phyloP scores from a whole-genome alignment of 73 alveolate species.

The Paramecium tetraurelia region DNA sequence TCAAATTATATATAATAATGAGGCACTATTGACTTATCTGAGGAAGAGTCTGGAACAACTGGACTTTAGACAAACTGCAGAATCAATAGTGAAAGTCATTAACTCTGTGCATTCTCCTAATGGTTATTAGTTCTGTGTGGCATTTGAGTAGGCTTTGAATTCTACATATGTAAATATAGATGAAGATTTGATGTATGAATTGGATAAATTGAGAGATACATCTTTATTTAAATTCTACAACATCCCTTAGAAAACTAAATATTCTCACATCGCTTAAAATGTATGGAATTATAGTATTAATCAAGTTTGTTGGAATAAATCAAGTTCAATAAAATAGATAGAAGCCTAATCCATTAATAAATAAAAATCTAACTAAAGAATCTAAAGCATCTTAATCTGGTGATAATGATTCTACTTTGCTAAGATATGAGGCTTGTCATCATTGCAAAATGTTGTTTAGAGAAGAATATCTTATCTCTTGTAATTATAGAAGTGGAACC shows the following conservation, averaged over 20 bases:
- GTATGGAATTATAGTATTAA: background rate
- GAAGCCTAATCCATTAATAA: slow-evolving; percentile 24
- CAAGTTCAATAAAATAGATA: background rate
- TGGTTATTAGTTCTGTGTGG: background rate
- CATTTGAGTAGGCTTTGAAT: slow-evolving; percentile 33
- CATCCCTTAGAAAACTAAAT: slow-evolving; percentile 40
- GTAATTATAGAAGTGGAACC: slow-evolving; percentile 43
- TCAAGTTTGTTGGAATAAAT: background rate
- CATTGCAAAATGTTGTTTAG: slow-evolving; percentile 50
- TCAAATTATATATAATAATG: background rate
- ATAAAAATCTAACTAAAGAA: slow-evolving; percentile 15
- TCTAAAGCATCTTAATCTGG: background rate
- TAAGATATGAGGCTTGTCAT: slow-evolving; percentile 28
- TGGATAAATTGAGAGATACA: slow-evolving; percentile 39
- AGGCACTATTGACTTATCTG: slow-evolving; percentile 4
- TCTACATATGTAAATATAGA: background rate
- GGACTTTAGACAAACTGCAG: slow-evolving; percentile 41
- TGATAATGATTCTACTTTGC: background rate
- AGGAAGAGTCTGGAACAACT: slow-evolving; percentile 15
- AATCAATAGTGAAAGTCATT: slow-evolving; percentile 1
- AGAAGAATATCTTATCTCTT: slow-evolving; percentile 43
- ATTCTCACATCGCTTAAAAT: slow-evolving; percentile 45
- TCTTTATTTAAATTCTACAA: slow-evolving; percentile 22
- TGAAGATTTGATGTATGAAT: slow-evolving; percentile 23
- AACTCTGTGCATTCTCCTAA: background rate